phyloP scores from a whole-genome alignment of 441 rosid species.

The Populus hybrid region DNA sequence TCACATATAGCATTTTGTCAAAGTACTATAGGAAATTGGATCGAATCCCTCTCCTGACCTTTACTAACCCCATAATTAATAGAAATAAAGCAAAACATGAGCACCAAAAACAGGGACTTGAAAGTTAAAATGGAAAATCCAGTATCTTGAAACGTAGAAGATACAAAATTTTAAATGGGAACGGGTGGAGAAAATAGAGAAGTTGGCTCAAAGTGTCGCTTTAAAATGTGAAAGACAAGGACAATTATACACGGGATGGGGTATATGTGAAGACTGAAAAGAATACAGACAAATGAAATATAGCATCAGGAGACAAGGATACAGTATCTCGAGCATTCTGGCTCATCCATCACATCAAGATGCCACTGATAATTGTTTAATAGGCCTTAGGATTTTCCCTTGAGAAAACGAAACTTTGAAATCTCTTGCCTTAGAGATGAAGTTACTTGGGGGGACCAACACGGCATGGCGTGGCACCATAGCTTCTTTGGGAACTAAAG shows the following conservation, averaged over 20 bases:
- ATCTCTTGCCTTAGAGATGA: constrained; percentile 13
- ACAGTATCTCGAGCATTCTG: constrained; percentile 1
- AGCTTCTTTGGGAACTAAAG: not conserved
- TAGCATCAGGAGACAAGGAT: not conserved
- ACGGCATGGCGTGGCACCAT: not conserved
- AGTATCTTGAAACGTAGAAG: no score
- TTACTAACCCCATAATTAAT: no score
- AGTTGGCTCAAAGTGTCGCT: not conserved
- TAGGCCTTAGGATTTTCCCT: not conserved
- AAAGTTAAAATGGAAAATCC: no score
- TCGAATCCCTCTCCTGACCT: no score
- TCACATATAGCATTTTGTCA: no score
- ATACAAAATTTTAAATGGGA: not conserved
- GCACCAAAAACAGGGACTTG: no score
- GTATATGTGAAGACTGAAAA: not conserved
- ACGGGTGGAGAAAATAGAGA: not conserved
- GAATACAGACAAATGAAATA: not conserved
- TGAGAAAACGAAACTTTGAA: not conserved
- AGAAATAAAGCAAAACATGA: no score
- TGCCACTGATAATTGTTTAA: not conserved
- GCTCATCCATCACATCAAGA: constrained; percentile 12
- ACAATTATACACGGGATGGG: not conserved
- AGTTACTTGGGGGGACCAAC: not conserved
- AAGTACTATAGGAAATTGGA: no score
- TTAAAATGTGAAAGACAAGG: not conserved